Conservation (phyloP, 2,329 filamentous ascomycete species). For the Epicoccum nigrum region DNA sequence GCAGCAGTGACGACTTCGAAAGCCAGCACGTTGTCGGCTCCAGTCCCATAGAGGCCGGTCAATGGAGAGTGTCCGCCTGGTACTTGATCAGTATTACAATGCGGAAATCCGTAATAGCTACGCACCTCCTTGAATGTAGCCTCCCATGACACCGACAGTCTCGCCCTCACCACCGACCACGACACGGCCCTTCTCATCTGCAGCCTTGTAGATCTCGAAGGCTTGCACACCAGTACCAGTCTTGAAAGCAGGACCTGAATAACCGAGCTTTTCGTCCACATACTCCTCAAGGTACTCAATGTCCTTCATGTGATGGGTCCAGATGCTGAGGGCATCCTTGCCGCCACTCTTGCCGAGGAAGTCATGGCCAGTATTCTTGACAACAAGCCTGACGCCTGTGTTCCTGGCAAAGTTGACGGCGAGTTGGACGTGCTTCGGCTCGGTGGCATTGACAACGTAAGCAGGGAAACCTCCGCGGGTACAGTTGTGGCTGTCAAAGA, state of each 20-base stretch:
- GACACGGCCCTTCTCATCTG: conserved; percentile 53
- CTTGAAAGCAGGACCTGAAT: conserved; percentile 59
- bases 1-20: conserved; percentile 43
- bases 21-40: conserved; percentile 45
- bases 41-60: conserved; percentile 52
- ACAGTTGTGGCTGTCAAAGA: conserved; percentile 45
- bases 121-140: conserved; percentile 54
- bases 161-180: conserved; percentile 59
- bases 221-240: conserved; percentile 62
- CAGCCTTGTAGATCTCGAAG: conserved; percentile 60
- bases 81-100: neutral
- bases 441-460: conserved; percentile 46
- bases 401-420: conserved; percentile 47
- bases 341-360: conserved; percentile 45
- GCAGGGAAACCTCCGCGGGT: conserved; percentile 45
- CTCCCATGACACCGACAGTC: conserved; percentile 59
- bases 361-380: conserved; percentile 48
- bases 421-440: conserved; percentile 44
- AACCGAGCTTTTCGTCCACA: conserved; percentile 40
- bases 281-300: conserved; percentile 45
- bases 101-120: neutral
- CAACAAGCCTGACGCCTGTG: conserved; percentile 38
- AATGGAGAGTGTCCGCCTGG: conserved; percentile 59
- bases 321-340: conserved; percentile 44
- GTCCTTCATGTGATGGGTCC: conserved; percentile 46